These are phyloP conservation scores for Endocarpon pusillum DNA, from an alignment of 495 filamentous ascomycete genomes.

Conservation along the genomic window DNA sequence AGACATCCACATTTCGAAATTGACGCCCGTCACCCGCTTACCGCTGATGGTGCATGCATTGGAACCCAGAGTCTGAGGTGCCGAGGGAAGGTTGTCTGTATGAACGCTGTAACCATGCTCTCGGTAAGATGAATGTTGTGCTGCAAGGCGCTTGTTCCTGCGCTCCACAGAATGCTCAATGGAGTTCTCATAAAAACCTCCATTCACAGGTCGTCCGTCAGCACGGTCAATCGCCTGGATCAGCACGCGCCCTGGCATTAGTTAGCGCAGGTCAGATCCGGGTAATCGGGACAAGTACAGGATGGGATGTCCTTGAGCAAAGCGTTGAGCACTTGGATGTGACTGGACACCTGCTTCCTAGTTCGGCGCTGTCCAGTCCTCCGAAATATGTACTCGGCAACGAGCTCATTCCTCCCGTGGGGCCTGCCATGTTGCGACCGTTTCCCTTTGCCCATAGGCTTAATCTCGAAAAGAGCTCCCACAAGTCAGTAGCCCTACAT, in stretches of 20 bases:
- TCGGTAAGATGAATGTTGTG: slow-evolving; percentile 20
- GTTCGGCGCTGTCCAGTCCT: slow-evolving; percentile 45
- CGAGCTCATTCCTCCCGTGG: slow-evolving; percentile 81
- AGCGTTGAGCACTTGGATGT: slow-evolving; percentile 89
- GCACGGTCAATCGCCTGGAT: no score
- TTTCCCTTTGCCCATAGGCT: slow-evolving; percentile 72
- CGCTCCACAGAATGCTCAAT: slow-evolving; percentile 22
- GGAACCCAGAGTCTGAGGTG: slow-evolving; percentile 21
- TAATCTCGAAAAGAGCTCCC: slow-evolving; percentile 1
- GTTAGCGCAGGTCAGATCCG: no score
- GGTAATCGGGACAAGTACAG: no score
- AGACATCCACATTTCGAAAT: slow-evolving; percentile 36
- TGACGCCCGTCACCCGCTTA: slow-evolving; percentile 24
- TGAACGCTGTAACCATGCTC: no score
- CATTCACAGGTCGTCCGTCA: no score
- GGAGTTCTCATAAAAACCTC: slow-evolving; percentile 25
- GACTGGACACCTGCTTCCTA: slow-evolving; percentile 88
- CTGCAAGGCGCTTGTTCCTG: slow-evolving; percentile 10
- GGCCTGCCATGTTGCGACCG: slow-evolving; percentile 51
- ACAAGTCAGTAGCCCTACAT: slow-evolving; percentile 3
- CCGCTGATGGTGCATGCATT: slow-evolving; percentile 19
- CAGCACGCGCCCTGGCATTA: no score
- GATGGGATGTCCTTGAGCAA: slow-evolving; percentile 49
- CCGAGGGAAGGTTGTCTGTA: slow-evolving; percentile 22
- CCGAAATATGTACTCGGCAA: slow-evolving; percentile 62